A percentile compares a stretch with the other conserved stretches of the same genome.
Conservation (phyloP, 1,284 basidiomycete genomes). For the Butyriboletus appendiculatus region DNA sequence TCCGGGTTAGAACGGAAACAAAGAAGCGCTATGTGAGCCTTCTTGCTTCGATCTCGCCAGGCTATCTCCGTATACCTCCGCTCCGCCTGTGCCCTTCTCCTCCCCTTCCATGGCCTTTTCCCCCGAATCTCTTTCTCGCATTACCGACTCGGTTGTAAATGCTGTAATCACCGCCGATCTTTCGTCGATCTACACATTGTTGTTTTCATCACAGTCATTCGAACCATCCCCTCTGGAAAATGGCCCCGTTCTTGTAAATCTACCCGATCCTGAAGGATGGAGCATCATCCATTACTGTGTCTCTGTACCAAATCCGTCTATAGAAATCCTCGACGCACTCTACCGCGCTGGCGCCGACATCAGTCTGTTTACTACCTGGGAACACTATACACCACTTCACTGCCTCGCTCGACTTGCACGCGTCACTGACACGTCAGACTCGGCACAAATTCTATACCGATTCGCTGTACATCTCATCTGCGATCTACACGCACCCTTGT, state of each 20-base stretch:
- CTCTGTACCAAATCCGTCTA: slow-evolving; percentile 53
- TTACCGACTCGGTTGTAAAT: slow-evolving; percentile 53
- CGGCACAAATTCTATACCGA: slow-evolving; percentile 46
- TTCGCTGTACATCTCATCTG: slow-evolving; percentile 66
- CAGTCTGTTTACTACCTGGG: slow-evolving; percentile 62
- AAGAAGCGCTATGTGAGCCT: slow-evolving; percentile 28
- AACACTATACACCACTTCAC: slow-evolving; percentile 69
- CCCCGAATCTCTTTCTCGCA: slow-evolving; percentile 37
- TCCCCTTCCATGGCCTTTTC: slow-evolving; percentile 36
- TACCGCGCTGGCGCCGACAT: slow-evolving; percentile 74
- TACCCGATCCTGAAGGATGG: slow-evolving; percentile 66
- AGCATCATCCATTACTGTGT: slow-evolving; percentile 69
- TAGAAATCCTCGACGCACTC: slow-evolving; percentile 62
- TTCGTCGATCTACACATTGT: slow-evolving; percentile 50
- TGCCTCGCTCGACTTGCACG: slow-evolving; percentile 60
- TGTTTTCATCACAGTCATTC: slow-evolving; percentile 51
- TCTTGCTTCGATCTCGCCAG: slow-evolving; percentile 22
- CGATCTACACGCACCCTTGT: slow-evolving; percentile 65
- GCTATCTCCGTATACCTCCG: slow-evolving; percentile 30
- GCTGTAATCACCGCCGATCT: slow-evolving; percentile 51
- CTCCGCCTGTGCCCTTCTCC: slow-evolving; percentile 9
- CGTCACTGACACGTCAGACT: slow-evolving; percentile 39
- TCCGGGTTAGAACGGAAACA: slow-evolving; percentile 32
- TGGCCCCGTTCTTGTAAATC: slow-evolving; percentile 56
- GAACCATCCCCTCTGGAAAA: slow-evolving; percentile 44